These are phyloP conservation scores for Termitomyces sp. DNA, from an alignment of 768 basidiomycete species.

Conservation along the genomic window DNA sequence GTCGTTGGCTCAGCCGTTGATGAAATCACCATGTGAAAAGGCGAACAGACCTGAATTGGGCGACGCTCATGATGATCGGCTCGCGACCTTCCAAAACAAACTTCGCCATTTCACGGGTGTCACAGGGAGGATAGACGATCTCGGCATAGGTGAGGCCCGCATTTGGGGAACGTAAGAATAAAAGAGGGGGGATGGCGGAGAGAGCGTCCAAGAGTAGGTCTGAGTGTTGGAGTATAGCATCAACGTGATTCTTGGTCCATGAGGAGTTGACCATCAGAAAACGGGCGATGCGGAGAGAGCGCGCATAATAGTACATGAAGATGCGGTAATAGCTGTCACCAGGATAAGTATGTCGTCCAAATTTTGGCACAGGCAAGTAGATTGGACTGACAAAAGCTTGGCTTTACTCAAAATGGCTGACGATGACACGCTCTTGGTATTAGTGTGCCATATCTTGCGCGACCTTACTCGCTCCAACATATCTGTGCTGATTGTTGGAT, in stretches of 20 bases:
- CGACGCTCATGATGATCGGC: conserved; percentile 75
- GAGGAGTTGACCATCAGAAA: conserved; percentile 93
- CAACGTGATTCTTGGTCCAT: conserved; percentile 88
- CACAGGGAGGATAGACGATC: conserved; percentile 91
- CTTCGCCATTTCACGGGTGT: conserved; percentile 63
- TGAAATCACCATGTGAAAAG: background rate
- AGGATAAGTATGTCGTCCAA: background rate
- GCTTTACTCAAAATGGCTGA: conserved; percentile 47
- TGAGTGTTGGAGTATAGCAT: conserved; percentile 58
- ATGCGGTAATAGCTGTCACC: conserved; percentile 75
- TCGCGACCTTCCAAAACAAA: conserved; percentile 52
- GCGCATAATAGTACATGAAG: conserved; percentile 80
- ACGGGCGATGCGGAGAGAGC: conserved; percentile 63
- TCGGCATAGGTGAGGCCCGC: conserved; percentile 24
- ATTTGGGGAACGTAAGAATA: conserved; percentile 23
- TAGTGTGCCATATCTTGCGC: conserved; percentile 57
- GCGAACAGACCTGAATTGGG: conserved; percentile 78
- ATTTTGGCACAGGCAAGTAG: background rate
- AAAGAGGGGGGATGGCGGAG: conserved; percentile 38
- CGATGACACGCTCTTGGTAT: conserved; percentile 49
- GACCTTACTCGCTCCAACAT: conserved; percentile 81
- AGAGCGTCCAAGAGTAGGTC: conserved; percentile 44
- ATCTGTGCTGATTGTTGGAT: conserved; percentile 91
- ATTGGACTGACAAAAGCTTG: conserved; percentile 51
- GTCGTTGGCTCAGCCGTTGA: background rate